Conservation (phyloP, 75 land plant species). For the Sequoia sempervirens region DNA sequence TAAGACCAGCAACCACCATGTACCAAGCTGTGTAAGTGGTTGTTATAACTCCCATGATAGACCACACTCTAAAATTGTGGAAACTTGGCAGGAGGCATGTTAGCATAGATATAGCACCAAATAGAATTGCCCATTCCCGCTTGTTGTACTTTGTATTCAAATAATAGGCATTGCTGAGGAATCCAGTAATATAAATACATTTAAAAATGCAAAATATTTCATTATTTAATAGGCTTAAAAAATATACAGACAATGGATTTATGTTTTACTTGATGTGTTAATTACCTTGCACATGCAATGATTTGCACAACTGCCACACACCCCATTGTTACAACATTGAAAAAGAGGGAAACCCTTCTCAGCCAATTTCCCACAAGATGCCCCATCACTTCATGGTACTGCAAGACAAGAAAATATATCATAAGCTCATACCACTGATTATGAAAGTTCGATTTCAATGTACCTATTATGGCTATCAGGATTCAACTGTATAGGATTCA, state of each 20-base stretch:
- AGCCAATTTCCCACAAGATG: conserved; percentile 26
- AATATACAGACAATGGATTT: not conserved
- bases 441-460: not conserved
- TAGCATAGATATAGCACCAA: conserved; percentile 21
- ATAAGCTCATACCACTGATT: not conserved
- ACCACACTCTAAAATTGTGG: conserved; percentile 37
- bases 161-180: conserved; percentile 30
- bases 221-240: not conserved
- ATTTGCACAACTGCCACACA: conserved; percentile 30
- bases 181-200: not conserved
- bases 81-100: conserved; percentile 27
- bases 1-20: conserved; percentile 22
- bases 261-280: not conserved
- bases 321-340: conserved; percentile 32
- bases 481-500: too few relatives aligned
- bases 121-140: conserved; percentile 20
- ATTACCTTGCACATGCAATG: conserved; percentile 39
- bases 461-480: not conserved
- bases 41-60: conserved; percentile 23
- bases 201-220: not conserved
- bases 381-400: conserved; percentile 37
- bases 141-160: conserved; percentile 20
- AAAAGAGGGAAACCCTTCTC: conserved; percentile 14
- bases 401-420: not conserved
- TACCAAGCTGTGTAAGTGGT: conserved; percentile 46